These are phyloP conservation scores for Fomitopsis serialis DNA, from an alignment of 768 basidiomycete species.

Conservation along the genomic window DNA sequence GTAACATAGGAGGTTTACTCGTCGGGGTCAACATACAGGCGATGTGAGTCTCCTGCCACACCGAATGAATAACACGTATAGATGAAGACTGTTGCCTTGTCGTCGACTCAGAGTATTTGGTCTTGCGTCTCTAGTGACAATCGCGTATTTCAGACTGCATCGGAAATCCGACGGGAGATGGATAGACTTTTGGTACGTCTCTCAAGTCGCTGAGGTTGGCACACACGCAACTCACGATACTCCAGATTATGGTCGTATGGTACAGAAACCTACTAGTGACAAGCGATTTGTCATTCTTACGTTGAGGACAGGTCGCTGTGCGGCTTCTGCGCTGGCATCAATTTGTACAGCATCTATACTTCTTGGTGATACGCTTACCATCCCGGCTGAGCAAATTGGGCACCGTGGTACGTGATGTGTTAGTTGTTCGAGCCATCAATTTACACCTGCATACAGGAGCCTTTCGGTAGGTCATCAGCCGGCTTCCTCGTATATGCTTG, in stretches of 20 bases:
- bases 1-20: too few species aligned
- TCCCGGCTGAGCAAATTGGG: too few species aligned
- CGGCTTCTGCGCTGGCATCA: not conserved
- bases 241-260: not conserved
- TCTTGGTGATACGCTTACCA: not conserved
- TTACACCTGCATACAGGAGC: not conserved
- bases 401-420: not conserved
- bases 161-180: too few species aligned
- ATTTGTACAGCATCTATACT: conserved; percentile 1
- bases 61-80: too few species aligned
- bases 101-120: too few species aligned
- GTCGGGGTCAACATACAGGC: too few species aligned
- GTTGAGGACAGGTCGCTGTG: not conserved
- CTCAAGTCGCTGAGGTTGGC: not conserved
- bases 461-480: not conserved
- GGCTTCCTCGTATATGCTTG: not conserved
- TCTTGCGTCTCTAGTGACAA: too few species aligned
- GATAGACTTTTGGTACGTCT: not conserved
- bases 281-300: conserved; percentile 1
- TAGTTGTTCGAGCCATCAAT: not conserved
- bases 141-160: too few species aligned
- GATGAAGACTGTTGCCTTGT: too few species aligned
- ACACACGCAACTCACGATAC: not conserved
- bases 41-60: too few species aligned
- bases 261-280: not conserved